Conservation (phyloP, 768 basidiomycete species). For the Mrakia gelida region DNA sequence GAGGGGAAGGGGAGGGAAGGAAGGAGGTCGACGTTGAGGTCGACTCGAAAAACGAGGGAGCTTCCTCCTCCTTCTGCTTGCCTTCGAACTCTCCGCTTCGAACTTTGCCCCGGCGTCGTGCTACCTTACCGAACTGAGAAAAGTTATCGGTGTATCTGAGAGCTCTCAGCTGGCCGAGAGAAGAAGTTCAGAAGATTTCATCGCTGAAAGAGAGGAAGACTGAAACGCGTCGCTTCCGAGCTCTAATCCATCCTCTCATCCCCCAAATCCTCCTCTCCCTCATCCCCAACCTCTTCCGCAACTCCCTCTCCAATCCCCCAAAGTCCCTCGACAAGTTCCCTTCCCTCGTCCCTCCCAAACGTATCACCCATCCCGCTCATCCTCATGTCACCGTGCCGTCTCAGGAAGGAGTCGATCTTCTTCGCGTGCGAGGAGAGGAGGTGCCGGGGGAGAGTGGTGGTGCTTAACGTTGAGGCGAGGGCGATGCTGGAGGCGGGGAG, state of each 20-base stretch:
- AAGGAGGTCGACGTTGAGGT: no score
- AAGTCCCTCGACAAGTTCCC: conserved; percentile 21
- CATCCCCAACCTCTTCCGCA: conserved; percentile 21
- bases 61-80: no score
- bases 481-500: neutral
- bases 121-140: no score
- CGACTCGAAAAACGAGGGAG: no score
- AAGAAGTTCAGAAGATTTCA: no score
- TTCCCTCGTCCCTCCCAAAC: conserved; percentile 20
- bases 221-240: no score
- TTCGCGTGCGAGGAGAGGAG: conserved; percentile 11
- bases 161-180: no score
- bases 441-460: conserved; percentile 13
- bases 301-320: conserved; percentile 13
- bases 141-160: no score
- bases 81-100: no score
- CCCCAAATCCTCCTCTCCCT: conserved; percentile 2
- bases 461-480: neutral
- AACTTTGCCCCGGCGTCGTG: no score
- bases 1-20: no score
- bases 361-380: conserved; percentile 12
- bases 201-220: no score
- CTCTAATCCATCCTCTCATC: conserved; percentile 3
- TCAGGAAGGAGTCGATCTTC: conserved; percentile 11
- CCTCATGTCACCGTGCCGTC: neutral